A percentile compares a stretch with the other conserved stretches of the same genome.
These are phyloP conservation scores for Suhomyces canberraensis DNA, from an alignment of 805 yeast genomes.

Conservation along the genomic window DNA sequence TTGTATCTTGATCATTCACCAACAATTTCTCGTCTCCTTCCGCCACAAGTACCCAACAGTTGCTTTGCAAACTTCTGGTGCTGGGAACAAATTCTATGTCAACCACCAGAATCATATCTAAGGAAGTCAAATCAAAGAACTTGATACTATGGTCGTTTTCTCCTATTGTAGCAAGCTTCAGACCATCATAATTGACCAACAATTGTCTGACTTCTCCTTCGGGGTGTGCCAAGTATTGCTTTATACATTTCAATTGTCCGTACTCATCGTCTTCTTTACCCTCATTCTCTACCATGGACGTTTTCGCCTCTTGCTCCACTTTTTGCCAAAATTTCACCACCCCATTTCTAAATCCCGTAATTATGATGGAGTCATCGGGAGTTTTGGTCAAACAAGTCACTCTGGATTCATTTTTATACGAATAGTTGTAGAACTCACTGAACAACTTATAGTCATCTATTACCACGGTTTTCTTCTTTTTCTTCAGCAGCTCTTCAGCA, in stretches of 20 bases:
- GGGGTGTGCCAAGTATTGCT: constrained; percentile 17
- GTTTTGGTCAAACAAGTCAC: constrained; percentile 12
- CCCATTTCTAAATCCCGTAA: constrained; percentile 19
- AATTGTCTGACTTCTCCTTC: constrained; percentile 13
- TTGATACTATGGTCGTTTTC: constrained; percentile 17
- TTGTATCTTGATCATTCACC: constrained; percentile 11
- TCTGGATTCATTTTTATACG: constrained; percentile 13
- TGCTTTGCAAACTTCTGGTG: constrained; percentile 6
- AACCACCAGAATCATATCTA: constrained; percentile 35
- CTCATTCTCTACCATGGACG: background rate
- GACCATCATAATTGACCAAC: constrained; percentile 12
- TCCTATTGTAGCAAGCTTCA: constrained; percentile 21
- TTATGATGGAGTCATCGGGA: constrained; percentile 11
- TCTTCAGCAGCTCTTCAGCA: background rate
- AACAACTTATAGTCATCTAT: background rate
- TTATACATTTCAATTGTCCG: constrained; percentile 11
- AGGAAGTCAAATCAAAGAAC: constrained; percentile 30
- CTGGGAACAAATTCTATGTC: constrained; percentile 23
- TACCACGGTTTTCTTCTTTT: background rate
- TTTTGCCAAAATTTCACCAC: constrained; percentile 19
- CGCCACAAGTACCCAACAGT: constrained; percentile 11
- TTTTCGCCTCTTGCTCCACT: background rate
- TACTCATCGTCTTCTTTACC: constrained; percentile 6
- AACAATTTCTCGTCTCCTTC: constrained; percentile 9
- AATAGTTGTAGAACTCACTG: constrained; percentile 4